Base-by-base conservation (phyloP, 176 grass and related monocot species). In the Elaeis guineensis region DNA sequence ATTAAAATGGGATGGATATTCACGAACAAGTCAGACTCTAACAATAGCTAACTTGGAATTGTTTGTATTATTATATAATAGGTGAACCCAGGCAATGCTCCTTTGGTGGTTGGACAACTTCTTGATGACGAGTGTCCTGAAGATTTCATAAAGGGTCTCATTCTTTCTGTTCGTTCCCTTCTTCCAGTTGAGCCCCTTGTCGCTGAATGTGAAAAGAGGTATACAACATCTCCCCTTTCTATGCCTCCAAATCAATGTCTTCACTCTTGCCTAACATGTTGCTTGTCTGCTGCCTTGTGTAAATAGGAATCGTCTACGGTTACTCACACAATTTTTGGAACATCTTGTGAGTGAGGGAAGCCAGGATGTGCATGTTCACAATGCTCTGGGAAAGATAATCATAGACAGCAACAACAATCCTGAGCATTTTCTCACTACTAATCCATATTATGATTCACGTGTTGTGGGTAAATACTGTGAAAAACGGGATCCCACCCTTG, bases 81-180 rank as follows among this genome's bases (percentile, higher is more conserved):
- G 92, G 92, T 97, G 59, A 97, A 97, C 63, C 92, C 92, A 77
- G 72, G 75, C 9, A 97, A 97, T 80, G 88, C 92, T 49, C 83
- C 87, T 0, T 85, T 91, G 78, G 92, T 91, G 29, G 84, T 97
- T 16, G 92, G 92, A 7, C 87, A 97, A 71, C 83, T 97, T 3
- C 69, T 91, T 17, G 92, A 97, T 75, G 92, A 91, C 54, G 92
- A 89, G 17, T 97, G 92, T 66, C 92, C 92, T 21, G 92, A 97
- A 88, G 92, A 97, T 85, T 97, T 97, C 50, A 97, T 97, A 8
- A 97, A 97, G 74, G 87, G 92, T 61, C 80, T 97, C 72, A 97
- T 97, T 77, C 75, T 97, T 52, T 97, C 87, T 82, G 92, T 91
- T 16, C 87, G 87, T 32, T 88, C 81, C 69, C 83, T 91, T 17